Base-by-base conservation (phyloP, 1,284 basidiomycete species). In the Vanrija humicola region DNA sequence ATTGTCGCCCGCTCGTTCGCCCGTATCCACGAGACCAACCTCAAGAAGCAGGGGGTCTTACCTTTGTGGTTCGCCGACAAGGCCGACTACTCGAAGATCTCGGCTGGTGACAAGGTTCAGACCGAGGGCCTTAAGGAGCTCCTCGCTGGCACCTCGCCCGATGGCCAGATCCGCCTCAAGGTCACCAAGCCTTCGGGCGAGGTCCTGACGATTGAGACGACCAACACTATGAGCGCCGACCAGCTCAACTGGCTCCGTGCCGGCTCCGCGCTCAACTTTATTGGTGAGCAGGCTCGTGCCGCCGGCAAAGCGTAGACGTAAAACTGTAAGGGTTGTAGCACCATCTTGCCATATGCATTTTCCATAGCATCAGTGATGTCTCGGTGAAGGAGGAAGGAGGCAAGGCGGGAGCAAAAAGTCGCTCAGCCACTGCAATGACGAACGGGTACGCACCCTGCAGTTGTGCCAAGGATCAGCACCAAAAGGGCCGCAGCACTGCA, bases 1-100 rank as follows among this genome's bases (percentile, higher is more conserved):
- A 91, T 94, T 66, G 76, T 93, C 52, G 89, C 90, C 0, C 83
- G 92, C 34, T 97, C 93, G 3, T 98, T 99, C 68, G 96, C 96
- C 61, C 89, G 96, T 62, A 99, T 99, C 60, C 96, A 99, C 77
- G 92, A 97, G 84, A 79, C 79, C 76, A 96, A 96, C 84, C 82
- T 95, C 82, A 95, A 95, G 87, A 96, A 75, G 64, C 73, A 73
- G 62, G 70, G 66, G 8, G 52, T 56, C 46, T 81, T 97, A 15
- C 94, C 93, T 9, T 79, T 97, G 8, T 95, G 90, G 87, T 90
- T 97, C 67, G 82, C 78, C n/a, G 82, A 95, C 74, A 90, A 89
- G 74, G 77, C 79, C 16, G 90, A 96, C 75, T 97, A 97, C 74
- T 74, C 79, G 46, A 84, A 83, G 51, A 90, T 97, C 64, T 85